Conservation (phyloP, 306 rosid species). For the Medicago lupulina region DNA sequence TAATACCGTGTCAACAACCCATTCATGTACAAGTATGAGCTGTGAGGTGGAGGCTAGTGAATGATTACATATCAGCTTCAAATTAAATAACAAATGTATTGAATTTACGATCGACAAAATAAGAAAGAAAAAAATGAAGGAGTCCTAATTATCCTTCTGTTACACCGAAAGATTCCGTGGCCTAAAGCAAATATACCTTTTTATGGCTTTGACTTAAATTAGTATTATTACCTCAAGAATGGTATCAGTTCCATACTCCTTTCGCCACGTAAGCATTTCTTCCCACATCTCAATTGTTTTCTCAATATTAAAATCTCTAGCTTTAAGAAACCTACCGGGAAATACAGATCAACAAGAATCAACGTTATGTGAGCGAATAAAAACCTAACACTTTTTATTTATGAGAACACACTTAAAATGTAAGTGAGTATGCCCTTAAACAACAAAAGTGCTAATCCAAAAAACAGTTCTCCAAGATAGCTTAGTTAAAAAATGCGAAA, state of each 20-base stretch:
- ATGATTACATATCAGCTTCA: slow-evolving; percentile 21
- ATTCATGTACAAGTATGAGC: slow-evolving; percentile 15
- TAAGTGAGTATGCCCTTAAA: background rate
- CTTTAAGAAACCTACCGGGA: slow-evolving; percentile 79
- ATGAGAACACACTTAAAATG: background rate
- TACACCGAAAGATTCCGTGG: slow-evolving; percentile 6
- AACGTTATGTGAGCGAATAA: background rate
- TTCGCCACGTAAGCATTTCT: slow-evolving; percentile 96
- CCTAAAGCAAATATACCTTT: background rate
- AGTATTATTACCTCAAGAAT: slow-evolving; percentile 76
- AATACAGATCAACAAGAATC: slow-evolving; percentile 3
- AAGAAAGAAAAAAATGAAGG: background rate
- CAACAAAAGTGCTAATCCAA: background rate
- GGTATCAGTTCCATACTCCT: slow-evolving; percentile 86
- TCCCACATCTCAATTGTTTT: slow-evolving; percentile 90
- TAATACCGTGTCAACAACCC: background rate
- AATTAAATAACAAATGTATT: background rate
- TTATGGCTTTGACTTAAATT: slow-evolving; percentile 19
- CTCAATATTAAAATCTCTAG: slow-evolving; percentile 80
- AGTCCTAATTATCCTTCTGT: background rate
- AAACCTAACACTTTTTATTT: background rate
- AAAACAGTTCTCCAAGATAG: background rate
- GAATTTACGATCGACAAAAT: slow-evolving; percentile 7
- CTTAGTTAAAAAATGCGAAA: background rate
- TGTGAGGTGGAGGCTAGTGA: slow-evolving; percentile 6